Base-by-base conservation (phyloP, 169 alveolate species). In the Babesia sp. region DNA sequence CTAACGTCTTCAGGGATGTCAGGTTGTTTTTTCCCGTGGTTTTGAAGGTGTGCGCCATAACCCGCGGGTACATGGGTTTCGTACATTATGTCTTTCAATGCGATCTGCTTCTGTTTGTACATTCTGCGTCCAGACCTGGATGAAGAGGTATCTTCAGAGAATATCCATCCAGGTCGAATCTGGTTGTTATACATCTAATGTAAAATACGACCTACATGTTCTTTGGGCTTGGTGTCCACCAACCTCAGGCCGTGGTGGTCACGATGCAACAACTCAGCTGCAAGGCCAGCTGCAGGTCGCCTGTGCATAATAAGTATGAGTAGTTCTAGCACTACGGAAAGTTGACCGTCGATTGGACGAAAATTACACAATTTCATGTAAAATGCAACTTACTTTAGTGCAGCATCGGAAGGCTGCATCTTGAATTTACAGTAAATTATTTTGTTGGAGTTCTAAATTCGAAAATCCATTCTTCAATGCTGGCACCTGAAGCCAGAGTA, bases 21-120 rank as follows among this genome's bases (percentile, higher is more conserved):
- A 24, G 86, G 86, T 36, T 45, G 71, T 56, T 59, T 77, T 46
- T 77, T 77, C 42, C 76, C 24, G 3, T 64, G 73, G n/a, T 8
- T 18, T 3, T 36, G 56, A n/a, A 37, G 56, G n/a, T 5, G 53
- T 3, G 57, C 28, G 14, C 42, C 51, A 31, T 34, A 11, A 8
- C 67, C 67, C 12, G 34, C 67, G 6, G 53, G 5, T 33, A 29
- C 44, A 6, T 39, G 73, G 6, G 45, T 16, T 39, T 50, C 57
- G 7, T 63, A 71, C 51, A 76, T 14, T 11, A 76, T 22, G 7
- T 48, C 63, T 8, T 68, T 63, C 3, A 50, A 18, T 34, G 55
- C 57, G 48, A 50, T 28, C n/a, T 39, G 6, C 9, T 39, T 41
- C 18, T 68, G 80, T 31, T 48, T 44, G 29, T 33, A 61, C 37